Base-by-base conservation (phyloP, 768 basidiomycete species). In the Kockovaella imperatae region DNA sequence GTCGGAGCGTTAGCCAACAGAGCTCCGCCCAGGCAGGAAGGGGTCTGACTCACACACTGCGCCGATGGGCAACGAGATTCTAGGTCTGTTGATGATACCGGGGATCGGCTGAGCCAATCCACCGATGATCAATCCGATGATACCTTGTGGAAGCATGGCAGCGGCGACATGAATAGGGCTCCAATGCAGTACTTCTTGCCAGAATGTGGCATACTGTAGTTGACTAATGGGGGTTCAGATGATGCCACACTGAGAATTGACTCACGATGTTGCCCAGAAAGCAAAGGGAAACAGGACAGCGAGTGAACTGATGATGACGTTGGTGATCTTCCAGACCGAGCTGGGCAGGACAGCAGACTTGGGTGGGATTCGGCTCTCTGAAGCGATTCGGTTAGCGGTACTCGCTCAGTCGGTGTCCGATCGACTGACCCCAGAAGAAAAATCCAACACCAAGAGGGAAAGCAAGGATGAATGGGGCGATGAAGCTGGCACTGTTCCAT, bases 381-480 rank as follows among this genome's bases (percentile, higher is more conserved):
- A n/a, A 32, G 10, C 31, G 31, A 32, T 24, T 15, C 7, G 26
- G 24, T 11, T 11, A 23, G 17, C 10, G 7, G 26, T 23, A 13
- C 42, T 43, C 31, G 31, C 31, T n/a, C 10, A 28, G 13, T 8
- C 13, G 15, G 42, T 7, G 20, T 15, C 26, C n/a, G 20, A 11
- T 35, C 7, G 11, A 47, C 53, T 50, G 25, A 55, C 53, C 79
- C 74, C 75, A 80, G 42, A 73, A 67, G 65, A 81, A 77, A 70
- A 82, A 82, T 1, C 45, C 63, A 23, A 65, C 54, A 30, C 68
- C 57, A 10, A 77, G 51, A 7, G 74, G 28, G 49, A 78, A 58
- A 4, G 79, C 75, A 28, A 80, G 54, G 8, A 78, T 60, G 31
- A 82, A 66, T 0, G 77, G 75, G 3, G 66, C 71, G 41, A 80